Conservation (phyloP, 768 basidiomycete genomes). For the Phlegmacium glaucopus region DNA sequence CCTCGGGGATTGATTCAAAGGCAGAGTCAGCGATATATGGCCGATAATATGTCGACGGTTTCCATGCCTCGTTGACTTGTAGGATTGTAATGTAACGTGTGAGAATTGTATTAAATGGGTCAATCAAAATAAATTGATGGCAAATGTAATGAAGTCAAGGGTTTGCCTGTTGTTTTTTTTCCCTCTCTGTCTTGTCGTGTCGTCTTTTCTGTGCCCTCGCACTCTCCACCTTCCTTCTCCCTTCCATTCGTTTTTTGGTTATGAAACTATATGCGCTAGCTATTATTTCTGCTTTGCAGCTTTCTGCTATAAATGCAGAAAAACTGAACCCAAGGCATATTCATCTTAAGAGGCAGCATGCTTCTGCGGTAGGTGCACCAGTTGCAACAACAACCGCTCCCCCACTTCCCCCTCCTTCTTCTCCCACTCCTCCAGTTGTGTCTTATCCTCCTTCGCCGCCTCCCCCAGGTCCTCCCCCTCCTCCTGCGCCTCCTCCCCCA, state of each 20-base stretch:
- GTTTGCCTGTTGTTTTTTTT: too few relatives aligned
- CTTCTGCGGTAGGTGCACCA: not conserved
- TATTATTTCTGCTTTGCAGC: constrained; percentile 41
- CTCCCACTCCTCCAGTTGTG: constrained; percentile 10
- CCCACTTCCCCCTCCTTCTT: constrained; percentile 10
- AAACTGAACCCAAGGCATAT: constrained; percentile 34
- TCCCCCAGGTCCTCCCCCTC: constrained; percentile 13
- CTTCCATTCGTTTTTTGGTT: constrained; percentile 22
- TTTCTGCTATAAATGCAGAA: constrained; percentile 35
- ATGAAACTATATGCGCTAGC: constrained; percentile 46
- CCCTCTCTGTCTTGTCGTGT: too few relatives aligned
- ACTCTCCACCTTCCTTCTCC: constrained; percentile 15
- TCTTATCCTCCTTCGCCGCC: constrained; percentile 6
- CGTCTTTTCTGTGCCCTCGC: too few relatives aligned
- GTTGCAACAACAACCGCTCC: constrained; percentile 7
- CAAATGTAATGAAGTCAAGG: too few relatives aligned
- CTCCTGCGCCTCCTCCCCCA: constrained; percentile 10
- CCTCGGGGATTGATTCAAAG: constrained; percentile 33
- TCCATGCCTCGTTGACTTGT: constrained; percentile 34
- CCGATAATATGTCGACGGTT: constrained; percentile 43
- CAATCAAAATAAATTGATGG: too few relatives aligned
- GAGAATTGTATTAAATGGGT: not conserved
- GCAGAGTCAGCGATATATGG: constrained; percentile 33
- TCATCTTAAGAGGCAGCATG: constrained; percentile 37
- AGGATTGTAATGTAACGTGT: not conserved